Conservation (phyloP, 2,329 filamentous ascomycete genomes). For the Pseudopithomyces chartarum region DNA sequence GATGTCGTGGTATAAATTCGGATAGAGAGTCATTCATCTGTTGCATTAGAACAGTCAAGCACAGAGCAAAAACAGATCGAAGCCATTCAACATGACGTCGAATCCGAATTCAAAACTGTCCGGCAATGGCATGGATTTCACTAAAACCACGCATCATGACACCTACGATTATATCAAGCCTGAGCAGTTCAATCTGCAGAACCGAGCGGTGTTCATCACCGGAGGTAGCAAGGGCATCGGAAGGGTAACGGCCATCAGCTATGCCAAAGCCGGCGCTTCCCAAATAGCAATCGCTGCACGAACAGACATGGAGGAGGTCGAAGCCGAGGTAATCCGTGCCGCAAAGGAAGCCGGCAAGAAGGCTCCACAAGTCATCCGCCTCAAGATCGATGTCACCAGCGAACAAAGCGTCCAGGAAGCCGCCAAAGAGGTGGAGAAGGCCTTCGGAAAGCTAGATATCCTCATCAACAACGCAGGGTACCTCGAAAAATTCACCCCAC, state of each 20-base stretch:
- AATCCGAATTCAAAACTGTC: not conserved
- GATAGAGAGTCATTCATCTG: too few relatives aligned
- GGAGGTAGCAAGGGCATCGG: conserved; percentile 63
- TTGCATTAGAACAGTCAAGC: too few relatives aligned
- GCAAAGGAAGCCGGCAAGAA: not conserved
- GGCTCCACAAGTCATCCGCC: not conserved
- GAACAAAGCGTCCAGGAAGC: not conserved
- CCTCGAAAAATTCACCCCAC: not conserved
- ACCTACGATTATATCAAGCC: not conserved
- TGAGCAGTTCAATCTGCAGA: not conserved
- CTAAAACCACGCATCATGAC: not conserved
- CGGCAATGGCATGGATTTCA: conserved; percentile 1
- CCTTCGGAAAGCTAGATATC: not conserved
- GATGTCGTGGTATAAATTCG: too few relatives aligned
- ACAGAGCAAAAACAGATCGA: too few relatives aligned
- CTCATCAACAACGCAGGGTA: not conserved
- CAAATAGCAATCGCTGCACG: conserved; percentile 61
- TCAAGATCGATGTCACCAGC: not conserved
- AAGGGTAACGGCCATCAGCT: conserved; percentile 57
- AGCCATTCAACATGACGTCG: not conserved
- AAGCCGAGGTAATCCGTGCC: not conserved
- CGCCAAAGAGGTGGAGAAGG: not conserved
- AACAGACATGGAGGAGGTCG: conserved; percentile 28
- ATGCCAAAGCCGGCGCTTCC: conserved; percentile 59
- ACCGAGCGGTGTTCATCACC: conserved; percentile 54